Conservation (phyloP, 1,284 basidiomycete genomes). For the Meira miltonrushii region DNA sequence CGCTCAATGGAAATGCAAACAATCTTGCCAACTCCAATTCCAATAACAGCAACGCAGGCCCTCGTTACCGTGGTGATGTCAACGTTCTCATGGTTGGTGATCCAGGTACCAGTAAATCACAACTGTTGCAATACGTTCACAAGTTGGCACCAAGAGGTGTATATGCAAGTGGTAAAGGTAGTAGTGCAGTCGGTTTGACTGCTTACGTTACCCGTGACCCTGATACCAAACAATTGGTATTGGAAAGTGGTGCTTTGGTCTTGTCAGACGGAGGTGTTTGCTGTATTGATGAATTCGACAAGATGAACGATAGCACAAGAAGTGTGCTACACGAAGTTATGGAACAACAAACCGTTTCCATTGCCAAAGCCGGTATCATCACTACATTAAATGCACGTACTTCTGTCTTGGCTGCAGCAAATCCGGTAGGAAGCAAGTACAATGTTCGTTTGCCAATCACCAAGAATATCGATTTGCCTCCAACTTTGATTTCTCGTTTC, state of each 20-base stretch:
- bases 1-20: conserved; percentile 64
- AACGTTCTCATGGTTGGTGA: conserved; percentile 95
- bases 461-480: conserved; percentile 69
- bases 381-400: conserved; percentile 96
- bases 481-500: conserved; percentile 94
- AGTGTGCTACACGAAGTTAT: conserved; percentile 98
- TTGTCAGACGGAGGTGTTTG: conserved; percentile 96
- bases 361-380: conserved; percentile 99
- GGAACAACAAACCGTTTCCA: conserved; percentile 99
- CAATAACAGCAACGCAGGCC: conserved; percentile 72
- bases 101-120: conserved; percentile 93
- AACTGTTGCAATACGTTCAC: conserved; percentile 86
- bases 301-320: conserved; percentile 94
- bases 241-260: conserved; percentile 94
- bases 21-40: too few species aligned
- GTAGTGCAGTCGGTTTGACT: conserved; percentile 94
- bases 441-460: conserved; percentile 77
- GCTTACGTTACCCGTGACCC: conserved; percentile 97
- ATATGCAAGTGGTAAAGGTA: conserved; percentile 78
- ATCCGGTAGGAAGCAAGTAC: conserved; percentile 94
- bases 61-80: conserved; percentile 93
- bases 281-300: conserved; percentile 99
- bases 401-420: conserved; percentile 92
- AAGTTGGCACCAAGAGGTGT: conserved; percentile 97
- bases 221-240: conserved; percentile 92